Evolutionary conservation across 2,329 filamentous ascomycete genomes (phyloP).

Genomic region (Magnaporthiopsis poae): DNA sequence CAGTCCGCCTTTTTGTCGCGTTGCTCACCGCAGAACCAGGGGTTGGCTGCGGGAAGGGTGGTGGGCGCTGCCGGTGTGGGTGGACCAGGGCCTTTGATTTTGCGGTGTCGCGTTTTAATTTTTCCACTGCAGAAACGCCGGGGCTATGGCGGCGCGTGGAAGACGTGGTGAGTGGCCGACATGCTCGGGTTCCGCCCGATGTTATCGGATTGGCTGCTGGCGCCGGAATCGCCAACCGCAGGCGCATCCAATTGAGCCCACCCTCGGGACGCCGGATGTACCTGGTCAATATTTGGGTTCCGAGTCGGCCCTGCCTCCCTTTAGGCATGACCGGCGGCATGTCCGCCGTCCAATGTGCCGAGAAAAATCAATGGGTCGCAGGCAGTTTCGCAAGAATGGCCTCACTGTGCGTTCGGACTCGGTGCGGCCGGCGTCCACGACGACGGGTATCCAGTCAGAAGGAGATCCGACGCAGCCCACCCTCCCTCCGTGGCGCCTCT

Average conservation of each 20-base stretch:
- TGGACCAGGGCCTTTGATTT: not conserved
- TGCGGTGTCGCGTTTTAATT: not conserved
- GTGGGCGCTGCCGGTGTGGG: not conserved
- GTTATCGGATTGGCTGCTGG: not conserved
- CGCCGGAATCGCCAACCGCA: no score
- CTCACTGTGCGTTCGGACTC: not conserved
- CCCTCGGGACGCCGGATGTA: not conserved
- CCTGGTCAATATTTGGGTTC: not conserved
- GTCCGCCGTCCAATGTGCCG: not conserved
- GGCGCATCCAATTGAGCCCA: not conserved
- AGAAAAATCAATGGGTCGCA: not conserved
- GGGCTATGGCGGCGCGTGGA: not conserved
- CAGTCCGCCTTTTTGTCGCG: not conserved
- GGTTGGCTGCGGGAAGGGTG: not conserved
- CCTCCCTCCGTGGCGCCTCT: not conserved
- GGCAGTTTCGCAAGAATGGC: not conserved
- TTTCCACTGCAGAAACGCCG: not conserved
- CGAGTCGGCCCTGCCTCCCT: not conserved
- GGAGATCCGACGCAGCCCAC: not conserved
- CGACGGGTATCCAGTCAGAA: not conserved
- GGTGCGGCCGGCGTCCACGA: not conserved
- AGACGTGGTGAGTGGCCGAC: not conserved
- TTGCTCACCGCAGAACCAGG: not conserved
- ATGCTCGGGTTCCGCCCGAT: not conserved
- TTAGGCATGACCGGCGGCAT: not conserved